Conservation (phyloP, 2,329 filamentous ascomycete species). For the Aspergillus tubingensis region DNA sequence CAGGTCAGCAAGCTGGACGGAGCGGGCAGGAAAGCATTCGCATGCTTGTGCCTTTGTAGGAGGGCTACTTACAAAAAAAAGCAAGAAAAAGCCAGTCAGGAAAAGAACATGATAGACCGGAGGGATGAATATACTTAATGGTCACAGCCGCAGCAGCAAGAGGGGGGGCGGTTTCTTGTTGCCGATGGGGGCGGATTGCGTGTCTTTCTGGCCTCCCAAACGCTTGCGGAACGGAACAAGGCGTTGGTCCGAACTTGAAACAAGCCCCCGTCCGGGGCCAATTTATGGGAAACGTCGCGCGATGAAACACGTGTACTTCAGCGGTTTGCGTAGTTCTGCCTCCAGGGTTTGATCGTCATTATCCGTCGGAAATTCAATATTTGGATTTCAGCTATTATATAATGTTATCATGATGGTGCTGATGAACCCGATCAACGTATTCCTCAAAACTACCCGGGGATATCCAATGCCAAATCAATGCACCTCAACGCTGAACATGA, state of each 20-base stretch:
- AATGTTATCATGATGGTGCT: background rate
- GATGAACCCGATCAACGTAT: background rate
- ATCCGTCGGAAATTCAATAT: background rate
- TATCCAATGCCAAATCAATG: slow-evolving; percentile 19
- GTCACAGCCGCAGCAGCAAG: background rate
- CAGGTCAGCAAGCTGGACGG: slow-evolving; percentile 3
- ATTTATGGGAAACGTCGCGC: background rate
- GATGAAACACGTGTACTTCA: background rate
- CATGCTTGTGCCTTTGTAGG: background rate
- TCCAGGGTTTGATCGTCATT: background rate
- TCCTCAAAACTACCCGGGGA: slow-evolving; percentile 4
- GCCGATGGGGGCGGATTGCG: slow-evolving; percentile 22
- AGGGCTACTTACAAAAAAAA: background rate
- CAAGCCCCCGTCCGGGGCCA: background rate
- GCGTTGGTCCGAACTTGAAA: slow-evolving; percentile 17
- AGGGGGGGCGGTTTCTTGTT: background rate
- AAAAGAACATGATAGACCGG: slow-evolving; percentile 20
- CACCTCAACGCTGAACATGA: slow-evolving; percentile 19
- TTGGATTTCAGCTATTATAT: background rate
- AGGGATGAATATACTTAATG: slow-evolving; percentile 1
- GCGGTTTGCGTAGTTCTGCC: background rate
- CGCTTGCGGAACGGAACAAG: slow-evolving; percentile 27
- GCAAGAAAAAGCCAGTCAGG: slow-evolving; percentile 12
- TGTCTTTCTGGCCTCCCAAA: slow-evolving; percentile 20
- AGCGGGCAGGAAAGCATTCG: slow-evolving; percentile 8